phyloP scores from a whole-genome alignment of 1,284 basidiomycete genomes.

The Heterobasidion irregulare region DNA sequence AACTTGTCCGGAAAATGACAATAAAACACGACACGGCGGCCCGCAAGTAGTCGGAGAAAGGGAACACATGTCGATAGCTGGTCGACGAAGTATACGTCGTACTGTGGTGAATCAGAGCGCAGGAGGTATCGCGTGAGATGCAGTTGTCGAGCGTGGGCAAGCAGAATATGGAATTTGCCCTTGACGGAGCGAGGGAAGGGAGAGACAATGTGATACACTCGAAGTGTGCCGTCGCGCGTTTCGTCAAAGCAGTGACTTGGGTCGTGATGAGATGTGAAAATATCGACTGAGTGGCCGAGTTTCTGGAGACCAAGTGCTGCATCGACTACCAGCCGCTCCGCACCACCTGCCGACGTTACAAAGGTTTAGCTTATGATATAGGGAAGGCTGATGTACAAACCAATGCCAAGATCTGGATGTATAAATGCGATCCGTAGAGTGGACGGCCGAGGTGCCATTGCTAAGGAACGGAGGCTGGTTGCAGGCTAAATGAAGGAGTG shows the following conservation, averaged over 20 bases:
- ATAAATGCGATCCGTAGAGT: constrained; percentile 67
- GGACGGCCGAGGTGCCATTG: neutral
- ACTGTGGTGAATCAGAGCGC: constrained; percentile 24
- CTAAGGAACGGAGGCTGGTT: neutral
- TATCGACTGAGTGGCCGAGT: constrained; percentile 81
- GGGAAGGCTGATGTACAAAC: constrained; percentile 29
- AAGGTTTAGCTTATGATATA: constrained; percentile 7
- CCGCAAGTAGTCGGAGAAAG: constrained; percentile 59
- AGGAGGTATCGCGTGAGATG: constrained; percentile 67
- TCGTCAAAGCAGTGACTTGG: constrained; percentile 82
- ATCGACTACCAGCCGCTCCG: constrained; percentile 94
- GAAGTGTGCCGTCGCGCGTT: constrained; percentile 80
- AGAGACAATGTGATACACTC: constrained; percentile 69
- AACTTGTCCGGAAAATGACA: constrained; percentile 97
- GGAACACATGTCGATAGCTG: constrained; percentile 92
- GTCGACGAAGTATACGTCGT: constrained; percentile 92
- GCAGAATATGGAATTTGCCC: constrained; percentile 80
- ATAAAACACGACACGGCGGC: constrained; percentile 87
- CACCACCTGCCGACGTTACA: constrained; percentile 60
- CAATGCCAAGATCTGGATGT: constrained; percentile 94
- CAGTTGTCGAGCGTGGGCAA: constrained; percentile 85
- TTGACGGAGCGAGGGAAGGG: constrained; percentile 75
- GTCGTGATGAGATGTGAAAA: constrained; percentile 95
- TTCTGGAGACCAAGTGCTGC: constrained; percentile 84
- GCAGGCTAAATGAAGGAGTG: neutral